Evolutionary conservation across 208 protist species (phyloP).

Genomic region (Wallacemonas sp.): DNA sequence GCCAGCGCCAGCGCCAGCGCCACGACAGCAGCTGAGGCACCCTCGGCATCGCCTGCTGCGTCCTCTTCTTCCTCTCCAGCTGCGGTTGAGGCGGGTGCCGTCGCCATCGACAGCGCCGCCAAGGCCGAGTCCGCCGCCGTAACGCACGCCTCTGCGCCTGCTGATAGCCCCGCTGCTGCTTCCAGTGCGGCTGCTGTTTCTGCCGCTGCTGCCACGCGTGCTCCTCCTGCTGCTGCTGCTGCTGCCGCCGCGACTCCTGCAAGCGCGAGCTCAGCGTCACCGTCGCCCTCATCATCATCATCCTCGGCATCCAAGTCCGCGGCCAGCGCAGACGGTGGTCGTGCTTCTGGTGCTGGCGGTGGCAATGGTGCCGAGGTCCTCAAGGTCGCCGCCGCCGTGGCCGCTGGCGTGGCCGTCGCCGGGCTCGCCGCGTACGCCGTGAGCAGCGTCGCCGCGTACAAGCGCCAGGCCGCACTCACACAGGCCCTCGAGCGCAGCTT

Average conservation of each 20-base stretch:
- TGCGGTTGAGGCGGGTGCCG: neutral
- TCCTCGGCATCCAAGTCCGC: too few relatives aligned
- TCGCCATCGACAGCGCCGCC: neutral
- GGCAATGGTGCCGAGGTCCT: neutral
- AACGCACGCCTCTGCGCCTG: neutral
- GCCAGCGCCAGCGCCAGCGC: neutral
- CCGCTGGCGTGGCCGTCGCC: constrained; percentile 24
- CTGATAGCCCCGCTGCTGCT: neutral
- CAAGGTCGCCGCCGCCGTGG: constrained; percentile 22
- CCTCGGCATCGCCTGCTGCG: neutral
- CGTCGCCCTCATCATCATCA: neutral
- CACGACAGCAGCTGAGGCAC: neutral
- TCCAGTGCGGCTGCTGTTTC: neutral
- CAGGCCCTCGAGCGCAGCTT: constrained; percentile 13
- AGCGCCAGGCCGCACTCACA: constrained; percentile 16
- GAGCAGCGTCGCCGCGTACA: constrained; percentile 18
- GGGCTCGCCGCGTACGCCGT: constrained; percentile 22
- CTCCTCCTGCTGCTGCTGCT: neutral
- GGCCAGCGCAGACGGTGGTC: too few relatives aligned
- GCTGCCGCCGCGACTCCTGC: too few relatives aligned
- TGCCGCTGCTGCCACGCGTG: neutral
- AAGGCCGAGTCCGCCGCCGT: neutral
- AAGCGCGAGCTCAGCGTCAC: neutral
- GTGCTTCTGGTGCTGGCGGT: too few relatives aligned
- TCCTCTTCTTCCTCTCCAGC: neutral